These are phyloP conservation scores for Lippia alba DNA, from an alignment of 305 asterid species.

Conservation along the genomic window DNA sequence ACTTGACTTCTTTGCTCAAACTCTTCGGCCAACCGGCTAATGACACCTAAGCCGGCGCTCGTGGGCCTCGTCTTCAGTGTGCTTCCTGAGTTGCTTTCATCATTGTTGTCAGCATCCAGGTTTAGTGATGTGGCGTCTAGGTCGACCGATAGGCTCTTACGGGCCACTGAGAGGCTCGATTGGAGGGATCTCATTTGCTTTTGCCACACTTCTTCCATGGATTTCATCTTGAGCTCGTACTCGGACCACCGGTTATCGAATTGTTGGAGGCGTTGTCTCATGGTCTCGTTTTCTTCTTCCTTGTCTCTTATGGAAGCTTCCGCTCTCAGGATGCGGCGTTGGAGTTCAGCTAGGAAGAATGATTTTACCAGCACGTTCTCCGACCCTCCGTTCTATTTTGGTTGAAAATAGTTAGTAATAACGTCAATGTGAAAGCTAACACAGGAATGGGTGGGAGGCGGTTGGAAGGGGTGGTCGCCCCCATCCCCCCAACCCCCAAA, in stretches of 20 bases:
- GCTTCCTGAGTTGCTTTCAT: conserved; percentile 66
- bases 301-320: conserved; percentile 87
- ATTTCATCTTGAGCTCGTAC: conserved; percentile 93
- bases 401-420: background rate
- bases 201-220: conserved; percentile 99
- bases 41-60: conserved; percentile 73
- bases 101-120: conserved; percentile 37
- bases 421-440: too few species aligned
- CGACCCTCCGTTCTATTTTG: conserved; percentile 41
- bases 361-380: conserved; percentile 88
- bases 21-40: conserved; percentile 86
- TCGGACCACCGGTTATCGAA: conserved; percentile 97
- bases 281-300: conserved; percentile 92
- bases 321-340: conserved; percentile 86
- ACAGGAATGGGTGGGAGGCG: too few species aligned
- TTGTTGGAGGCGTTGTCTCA: conserved; percentile 86
- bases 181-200: conserved; percentile 97
- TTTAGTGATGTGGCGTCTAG: too few species aligned
- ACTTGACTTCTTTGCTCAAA: conserved; percentile 94
- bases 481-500: too few species aligned
- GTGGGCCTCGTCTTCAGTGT: conserved; percentile 56
- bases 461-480: too few species aligned
- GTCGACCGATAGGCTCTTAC: conserved; percentile 61
- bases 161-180: conserved; percentile 92
- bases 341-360: conserved; percentile 83